Percentiles rank a stretch among this genome's conserved stretches.
phyloP scores from a whole-genome alignment of 1,284 basidiomycete species.

The Prillingera fragicola region DNA sequence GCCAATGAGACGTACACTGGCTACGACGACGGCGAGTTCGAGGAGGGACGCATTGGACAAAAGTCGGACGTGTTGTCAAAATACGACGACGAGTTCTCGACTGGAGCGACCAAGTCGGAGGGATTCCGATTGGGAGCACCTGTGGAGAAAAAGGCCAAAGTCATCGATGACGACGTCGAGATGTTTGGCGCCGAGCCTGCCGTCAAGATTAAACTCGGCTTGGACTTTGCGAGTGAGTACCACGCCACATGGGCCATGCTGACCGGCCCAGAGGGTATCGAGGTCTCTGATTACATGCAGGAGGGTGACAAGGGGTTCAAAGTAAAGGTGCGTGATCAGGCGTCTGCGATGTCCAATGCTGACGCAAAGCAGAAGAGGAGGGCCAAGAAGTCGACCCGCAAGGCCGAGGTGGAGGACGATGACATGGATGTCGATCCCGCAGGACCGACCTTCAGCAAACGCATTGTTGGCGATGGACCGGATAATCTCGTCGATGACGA shows the following conservation, averaged over 20 bases:
- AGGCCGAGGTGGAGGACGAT: conserved; percentile 60
- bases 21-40: conserved; percentile 92
- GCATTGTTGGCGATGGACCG: conserved; percentile 58
- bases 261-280: conserved; percentile 86
- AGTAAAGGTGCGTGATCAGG: conserved; percentile 90
- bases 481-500: conserved; percentile 96
- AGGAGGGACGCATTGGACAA: conserved; percentile 61
- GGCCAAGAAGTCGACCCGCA: conserved; percentile 64
- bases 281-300: conserved; percentile 78
- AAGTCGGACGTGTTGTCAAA: conserved; percentile 83
- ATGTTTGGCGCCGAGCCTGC: conserved; percentile 44
- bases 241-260: conserved; percentile 5
- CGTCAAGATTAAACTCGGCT: conserved; percentile 55
- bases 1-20: conserved; percentile 79
- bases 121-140: conserved; percentile 68
- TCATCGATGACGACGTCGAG: conserved; percentile 54
- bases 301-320: conserved; percentile 91
- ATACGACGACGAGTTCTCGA: conserved; percentile 82
- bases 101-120: conserved; percentile 52
- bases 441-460: conserved; percentile 49
- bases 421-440: conserved; percentile 69
- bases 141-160: conserved; percentile 47
- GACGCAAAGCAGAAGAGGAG: conserved; percentile 72
- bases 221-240: conserved; percentile 81
- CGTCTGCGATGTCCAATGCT: too few species aligned